Conservation (phyloP, 2,329 filamentous ascomycete genomes). For the Eutypella sp. region DNA sequence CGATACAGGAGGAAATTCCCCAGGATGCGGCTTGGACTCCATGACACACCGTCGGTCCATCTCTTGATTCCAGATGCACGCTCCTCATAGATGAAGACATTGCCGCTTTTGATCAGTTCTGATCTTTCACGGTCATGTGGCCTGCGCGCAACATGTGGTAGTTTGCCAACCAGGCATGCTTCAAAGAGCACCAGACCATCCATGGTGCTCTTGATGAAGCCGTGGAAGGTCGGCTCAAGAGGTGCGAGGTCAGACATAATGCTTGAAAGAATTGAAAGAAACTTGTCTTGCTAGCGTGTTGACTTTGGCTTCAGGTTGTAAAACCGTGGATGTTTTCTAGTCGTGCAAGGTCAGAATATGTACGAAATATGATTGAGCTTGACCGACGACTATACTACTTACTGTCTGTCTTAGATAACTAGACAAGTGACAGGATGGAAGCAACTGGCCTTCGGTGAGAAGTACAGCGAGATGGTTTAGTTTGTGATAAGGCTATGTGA, state of each 20-base stretch:
- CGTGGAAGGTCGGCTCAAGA: slow-evolving; percentile 61
- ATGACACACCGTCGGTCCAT: slow-evolving; percentile 88
- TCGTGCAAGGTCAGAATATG: not conserved
- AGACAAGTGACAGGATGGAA: not conserved
- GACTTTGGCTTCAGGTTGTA: not conserved
- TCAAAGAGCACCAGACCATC: slow-evolving; percentile 81
- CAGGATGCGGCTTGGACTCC: slow-evolving; percentile 83
- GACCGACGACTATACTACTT: no score
- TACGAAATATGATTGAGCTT: not conserved
- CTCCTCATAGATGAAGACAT: slow-evolving; percentile 89
- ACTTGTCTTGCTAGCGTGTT: not conserved
- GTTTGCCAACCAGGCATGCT: slow-evolving; percentile 63
- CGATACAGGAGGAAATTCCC: slow-evolving; percentile 84
- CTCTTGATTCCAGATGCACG: slow-evolving; percentile 86
- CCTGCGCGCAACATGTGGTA: slow-evolving; percentile 73
- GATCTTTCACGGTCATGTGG: slow-evolving; percentile 81
- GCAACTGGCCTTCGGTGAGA: no score
- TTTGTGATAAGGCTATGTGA: no score
- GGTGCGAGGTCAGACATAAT: slow-evolving; percentile 29
- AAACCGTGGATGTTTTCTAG: not conserved
- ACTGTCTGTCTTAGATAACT: no score
- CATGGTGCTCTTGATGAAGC: slow-evolving; percentile 61
- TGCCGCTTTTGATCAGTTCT: slow-evolving; percentile 74
- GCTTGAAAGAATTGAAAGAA: not conserved
- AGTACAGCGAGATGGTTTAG: no score